Base-by-base conservation (phyloP, 176 grass and related monocot genomes). In the Carex littledalei region DNA sequence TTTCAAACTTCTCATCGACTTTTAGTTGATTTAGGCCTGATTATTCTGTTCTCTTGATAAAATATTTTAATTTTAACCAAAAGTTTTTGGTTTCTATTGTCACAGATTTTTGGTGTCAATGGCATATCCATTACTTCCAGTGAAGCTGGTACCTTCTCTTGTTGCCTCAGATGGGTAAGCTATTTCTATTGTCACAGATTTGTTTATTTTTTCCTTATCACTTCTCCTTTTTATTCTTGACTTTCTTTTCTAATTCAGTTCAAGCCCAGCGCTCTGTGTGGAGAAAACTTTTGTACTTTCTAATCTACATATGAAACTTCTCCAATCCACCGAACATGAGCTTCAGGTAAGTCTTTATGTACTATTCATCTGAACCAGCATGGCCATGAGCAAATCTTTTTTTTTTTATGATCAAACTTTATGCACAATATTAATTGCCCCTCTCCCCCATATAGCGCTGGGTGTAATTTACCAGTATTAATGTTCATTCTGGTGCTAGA, bases 81-180 rank as follows among this genome's bases (percentile, higher is more conserved):
- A 68, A 37, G 13, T 68, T 29, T 17, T 16, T 47, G 6, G 31
- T 24, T 18, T 54, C 53, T 18, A 6, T 18, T 47, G 72, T 63
- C 47, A 63, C 89, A 98, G 96, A 81, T 98, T 95, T 90, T 98
- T 87, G 91, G 75, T 91, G 73, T 92, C 91, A 65, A 78, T 67
- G 5, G 87, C 63, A 79, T 89, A 95, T 90, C 88, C 88, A 50
- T 90, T 99, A 90, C 89, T 3, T 63, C 88, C 87, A 67, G 85
- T 89, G 22, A 99, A 94, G 88, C 93, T 99, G 37, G 26, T 65
- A 24, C 90, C 89, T 66, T 98, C 88, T 87, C 83, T 86, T 84
- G 72, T 92, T 89, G 81, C 76, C 82, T 88, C 85, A 84, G 96
- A 99, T 78, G 86, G 88, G 96, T 99, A 55, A 83, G 93, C 91